A percentile compares a stretch with the other conserved stretches of the same genome.
Conservation (phyloP, 176 grass and related monocot genomes). For the Lolium perenne region DNA sequence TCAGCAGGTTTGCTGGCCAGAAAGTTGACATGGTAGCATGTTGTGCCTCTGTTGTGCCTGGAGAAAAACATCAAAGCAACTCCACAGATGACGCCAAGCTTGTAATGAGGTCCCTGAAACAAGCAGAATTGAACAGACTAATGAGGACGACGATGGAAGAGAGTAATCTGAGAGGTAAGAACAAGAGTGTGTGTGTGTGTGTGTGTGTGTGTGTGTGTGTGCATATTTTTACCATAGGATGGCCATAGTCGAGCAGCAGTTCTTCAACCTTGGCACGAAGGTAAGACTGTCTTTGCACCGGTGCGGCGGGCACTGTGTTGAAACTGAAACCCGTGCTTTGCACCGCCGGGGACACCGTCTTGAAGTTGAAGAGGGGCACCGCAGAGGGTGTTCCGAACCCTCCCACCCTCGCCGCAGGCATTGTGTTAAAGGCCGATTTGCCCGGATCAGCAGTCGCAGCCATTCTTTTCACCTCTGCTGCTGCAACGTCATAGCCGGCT, state of each 20-base stretch:
- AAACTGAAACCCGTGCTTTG: too few species aligned
- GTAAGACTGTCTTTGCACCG: not conserved
- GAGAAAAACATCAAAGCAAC: not conserved
- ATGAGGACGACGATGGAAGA: not conserved
- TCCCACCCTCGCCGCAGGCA: not conserved
- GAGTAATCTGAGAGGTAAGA: not conserved
- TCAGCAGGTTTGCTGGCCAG: not conserved
- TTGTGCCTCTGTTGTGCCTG: not conserved
- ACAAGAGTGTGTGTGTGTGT: not conserved
- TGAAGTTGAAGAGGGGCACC: too few species aligned
- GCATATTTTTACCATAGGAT: not conserved
- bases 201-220: not conserved
- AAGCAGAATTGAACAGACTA: not conserved
- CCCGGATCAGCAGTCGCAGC: not conserved
- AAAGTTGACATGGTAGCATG: not conserved
- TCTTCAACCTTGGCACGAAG: not conserved
- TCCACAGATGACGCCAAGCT: not conserved
- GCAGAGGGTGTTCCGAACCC: not conserved
- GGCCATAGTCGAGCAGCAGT: not conserved
- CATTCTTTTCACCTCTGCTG: not conserved
- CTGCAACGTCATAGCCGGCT: not conserved
- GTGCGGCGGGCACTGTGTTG: not conserved
- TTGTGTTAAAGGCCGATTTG: not conserved
- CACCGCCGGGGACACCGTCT: too few species aligned
- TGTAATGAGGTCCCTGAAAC: not conserved